Percentiles rank a stretch among this genome's conserved stretches.
Evolutionary conservation across 2,329 filamentous ascomycete species (phyloP).

Genomic region (Neonectria neomacrospora): DNA sequence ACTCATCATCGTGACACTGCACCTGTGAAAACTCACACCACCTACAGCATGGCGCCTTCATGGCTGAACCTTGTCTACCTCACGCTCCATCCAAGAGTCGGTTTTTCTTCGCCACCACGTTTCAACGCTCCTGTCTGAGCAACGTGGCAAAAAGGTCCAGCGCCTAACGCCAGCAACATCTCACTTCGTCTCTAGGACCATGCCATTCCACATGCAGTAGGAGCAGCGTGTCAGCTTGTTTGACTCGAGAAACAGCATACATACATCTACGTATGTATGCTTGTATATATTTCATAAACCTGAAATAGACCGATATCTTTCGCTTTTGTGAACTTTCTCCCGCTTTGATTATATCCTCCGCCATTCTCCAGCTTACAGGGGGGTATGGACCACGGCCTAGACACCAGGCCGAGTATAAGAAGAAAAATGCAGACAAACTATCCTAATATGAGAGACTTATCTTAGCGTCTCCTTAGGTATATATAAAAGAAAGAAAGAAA

Average conservation of each 20-base stretch:
- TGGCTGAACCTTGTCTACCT: constrained; percentile 2
- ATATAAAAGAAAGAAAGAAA: background rate
- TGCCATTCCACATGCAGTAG: background rate
- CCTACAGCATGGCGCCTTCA: background rate
- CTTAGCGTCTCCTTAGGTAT: background rate
- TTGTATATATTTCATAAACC: background rate
- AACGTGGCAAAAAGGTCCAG: constrained; percentile 17
- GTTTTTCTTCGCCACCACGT: background rate
- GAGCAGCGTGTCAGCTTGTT: background rate
- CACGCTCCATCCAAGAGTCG: background rate
- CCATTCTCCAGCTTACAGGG: background rate
- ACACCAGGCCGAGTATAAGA: background rate
- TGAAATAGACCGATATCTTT: background rate
- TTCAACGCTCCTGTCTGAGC: constrained; percentile 1
- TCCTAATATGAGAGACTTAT: background rate
- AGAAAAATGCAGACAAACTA: background rate
- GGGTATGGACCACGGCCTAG: background rate
- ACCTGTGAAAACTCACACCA: background rate
- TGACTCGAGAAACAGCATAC: background rate
- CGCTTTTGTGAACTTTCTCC: background rate
- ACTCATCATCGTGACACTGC: background rate
- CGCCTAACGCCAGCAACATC: constrained; percentile 7
- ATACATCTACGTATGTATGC: background rate
- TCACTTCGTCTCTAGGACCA: background rate
- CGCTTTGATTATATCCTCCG: constrained; percentile 1